Percentiles rank a stretch among this genome's conserved stretches.
Conservation (phyloP, 2,329 filamentous ascomycete genomes). For the Cercospora brassicicola region DNA sequence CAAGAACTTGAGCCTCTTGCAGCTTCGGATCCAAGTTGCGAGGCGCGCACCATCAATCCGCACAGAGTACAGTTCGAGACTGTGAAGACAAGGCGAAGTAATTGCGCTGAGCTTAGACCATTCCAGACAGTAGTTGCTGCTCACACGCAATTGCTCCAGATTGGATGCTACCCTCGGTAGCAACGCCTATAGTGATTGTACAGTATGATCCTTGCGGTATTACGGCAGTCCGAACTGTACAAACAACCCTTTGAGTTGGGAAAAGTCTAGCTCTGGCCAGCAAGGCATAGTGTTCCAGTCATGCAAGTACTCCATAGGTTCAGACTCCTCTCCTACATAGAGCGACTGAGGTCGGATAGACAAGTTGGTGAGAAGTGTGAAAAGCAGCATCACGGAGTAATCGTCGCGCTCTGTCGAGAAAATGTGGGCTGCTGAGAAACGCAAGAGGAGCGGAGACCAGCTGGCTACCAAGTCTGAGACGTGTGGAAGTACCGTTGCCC, state of each 20-base stretch:
- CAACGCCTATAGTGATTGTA: no score
- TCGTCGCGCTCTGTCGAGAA: background rate
- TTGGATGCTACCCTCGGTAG: no score
- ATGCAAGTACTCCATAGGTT: background rate
- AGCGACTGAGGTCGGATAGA: background rate
- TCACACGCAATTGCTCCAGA: no score
- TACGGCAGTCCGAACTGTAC: no score
- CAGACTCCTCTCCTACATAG: background rate
- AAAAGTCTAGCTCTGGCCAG: background rate
- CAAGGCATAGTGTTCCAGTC: background rate
- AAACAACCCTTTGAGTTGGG: background rate
- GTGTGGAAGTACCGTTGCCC: background rate
- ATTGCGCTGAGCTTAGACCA: no score
- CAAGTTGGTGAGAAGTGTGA: background rate
- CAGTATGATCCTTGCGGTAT: no score
- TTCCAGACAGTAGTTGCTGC: no score
- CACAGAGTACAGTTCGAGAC: background rate
- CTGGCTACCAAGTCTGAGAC: background rate
- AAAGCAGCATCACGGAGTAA: background rate
- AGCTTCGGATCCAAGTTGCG: background rate
- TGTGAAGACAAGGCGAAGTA: background rate
- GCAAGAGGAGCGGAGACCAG: background rate
- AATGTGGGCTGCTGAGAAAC: background rate
- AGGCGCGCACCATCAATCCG: background rate
- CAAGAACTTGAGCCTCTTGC: background rate